These are phyloP conservation scores for Teratosphaeriaceae sp. DNA, from an alignment of 2,329 filamentous ascomycete species.

Conservation along the genomic window DNA sequence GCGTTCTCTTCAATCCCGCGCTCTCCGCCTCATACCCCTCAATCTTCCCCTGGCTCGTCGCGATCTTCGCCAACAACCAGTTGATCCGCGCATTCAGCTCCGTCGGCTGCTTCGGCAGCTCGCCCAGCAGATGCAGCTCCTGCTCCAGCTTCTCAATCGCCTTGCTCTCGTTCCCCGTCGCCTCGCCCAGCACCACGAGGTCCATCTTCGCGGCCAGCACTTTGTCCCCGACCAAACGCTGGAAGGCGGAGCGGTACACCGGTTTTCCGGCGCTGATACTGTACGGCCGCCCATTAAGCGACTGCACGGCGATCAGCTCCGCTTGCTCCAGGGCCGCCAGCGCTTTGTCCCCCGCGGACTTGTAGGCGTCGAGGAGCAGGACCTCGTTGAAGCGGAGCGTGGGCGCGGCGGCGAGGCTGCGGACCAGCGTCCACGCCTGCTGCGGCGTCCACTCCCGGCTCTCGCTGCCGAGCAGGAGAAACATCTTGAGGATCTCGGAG, in stretches of 20 bases:
- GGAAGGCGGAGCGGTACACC: conserved; percentile 79
- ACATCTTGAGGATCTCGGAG: conserved; percentile 89
- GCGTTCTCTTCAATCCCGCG: conserved; percentile 61
- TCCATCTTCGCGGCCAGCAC: conserved; percentile 66
- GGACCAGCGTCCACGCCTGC: conserved; percentile 88
- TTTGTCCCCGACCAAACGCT: conserved; percentile 60
- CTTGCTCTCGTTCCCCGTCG: conserved; percentile 64
- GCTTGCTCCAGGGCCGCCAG: conserved; percentile 75
- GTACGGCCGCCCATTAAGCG: conserved; percentile 68
- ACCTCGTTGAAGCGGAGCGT: conserved; percentile 79
- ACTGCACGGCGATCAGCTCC: conserved; percentile 74
- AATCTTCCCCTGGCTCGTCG: conserved; percentile 68
- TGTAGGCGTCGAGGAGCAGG: conserved; percentile 69
- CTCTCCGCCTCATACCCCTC: conserved; percentile 67
- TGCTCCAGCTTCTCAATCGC: conserved; percentile 72
- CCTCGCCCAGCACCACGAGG: conserved; percentile 60
- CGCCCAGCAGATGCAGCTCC: conserved; percentile 65
- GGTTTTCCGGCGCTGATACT: conserved; percentile 75
- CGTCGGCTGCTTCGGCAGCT: conserved; percentile 61
- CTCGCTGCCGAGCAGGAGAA: conserved; percentile 58
- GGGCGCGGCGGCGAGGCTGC: conserved; percentile 62
- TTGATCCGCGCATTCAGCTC: conserved; percentile 60
- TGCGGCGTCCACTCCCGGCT: conserved; percentile 67
- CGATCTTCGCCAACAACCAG: conserved; percentile 69
- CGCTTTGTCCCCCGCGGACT: conserved; percentile 63